A percentile compares a stretch with the other conserved stretches of the same genome.
Evolutionary conservation across 169 alveolate genomes (phyloP).

Genomic region (Plasmodium knowlesi): DNA sequence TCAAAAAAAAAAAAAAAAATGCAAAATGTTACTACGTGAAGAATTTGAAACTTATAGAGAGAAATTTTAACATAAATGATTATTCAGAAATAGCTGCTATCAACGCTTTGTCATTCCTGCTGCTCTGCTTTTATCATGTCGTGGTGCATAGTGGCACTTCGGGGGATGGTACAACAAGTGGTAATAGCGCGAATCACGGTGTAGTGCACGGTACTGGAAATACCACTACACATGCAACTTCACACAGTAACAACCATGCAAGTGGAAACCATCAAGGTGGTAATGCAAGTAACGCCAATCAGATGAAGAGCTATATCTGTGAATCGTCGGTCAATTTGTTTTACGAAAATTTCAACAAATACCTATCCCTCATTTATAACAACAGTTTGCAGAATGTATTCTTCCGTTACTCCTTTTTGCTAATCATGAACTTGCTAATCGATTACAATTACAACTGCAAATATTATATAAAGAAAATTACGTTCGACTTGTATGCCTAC

Average conservation of each 20-base stretch:
- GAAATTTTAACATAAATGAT: conserved; percentile 56
- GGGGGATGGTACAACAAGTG: neutral
- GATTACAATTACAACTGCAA: conserved; percentile 54
- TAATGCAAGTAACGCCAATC: neutral
- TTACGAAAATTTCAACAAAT: conserved; percentile 66
- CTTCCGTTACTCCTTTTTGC: conserved; percentile 48
- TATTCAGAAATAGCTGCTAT: conserved; percentile 70
- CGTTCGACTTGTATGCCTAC: conserved; percentile 45
- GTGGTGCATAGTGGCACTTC: neutral
- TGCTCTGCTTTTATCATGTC: conserved; percentile 40
- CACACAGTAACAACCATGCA: neutral
- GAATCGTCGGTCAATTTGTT: conserved; percentile 38
- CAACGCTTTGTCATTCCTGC: conserved; percentile 37
- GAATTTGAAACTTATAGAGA: conserved; percentile 43
- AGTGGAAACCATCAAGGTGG: neutral
- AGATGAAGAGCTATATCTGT: conserved; percentile 28
- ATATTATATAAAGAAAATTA: conserved; percentile 49
- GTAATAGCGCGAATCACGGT: neutral
- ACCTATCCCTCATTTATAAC: conserved; percentile 65
- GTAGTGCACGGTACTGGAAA: neutral
- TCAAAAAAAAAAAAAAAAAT: conserved; percentile 2
- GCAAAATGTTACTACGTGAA: neutral
- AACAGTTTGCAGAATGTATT: conserved; percentile 66
- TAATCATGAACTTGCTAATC: conserved; percentile 40
- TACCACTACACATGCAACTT: neutral